Evolutionary conservation across 495 filamentous ascomycete genomes (phyloP).

Genomic region (Astrocystis sublimbata): DNA sequence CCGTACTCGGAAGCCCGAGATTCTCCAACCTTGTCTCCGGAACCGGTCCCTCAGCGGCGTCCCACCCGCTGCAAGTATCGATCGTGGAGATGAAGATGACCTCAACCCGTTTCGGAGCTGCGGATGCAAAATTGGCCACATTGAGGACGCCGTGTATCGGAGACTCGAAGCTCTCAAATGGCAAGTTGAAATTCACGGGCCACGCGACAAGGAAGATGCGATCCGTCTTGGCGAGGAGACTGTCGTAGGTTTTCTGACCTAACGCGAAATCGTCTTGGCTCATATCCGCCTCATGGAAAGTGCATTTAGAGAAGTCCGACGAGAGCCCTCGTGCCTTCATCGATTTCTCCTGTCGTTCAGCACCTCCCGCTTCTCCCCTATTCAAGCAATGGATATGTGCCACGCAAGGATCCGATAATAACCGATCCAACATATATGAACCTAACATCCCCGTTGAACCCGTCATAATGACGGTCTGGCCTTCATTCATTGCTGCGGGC

Average conservation of each 20-base stretch:
- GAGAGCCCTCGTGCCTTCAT: neutral
- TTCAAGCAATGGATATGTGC: neutral
- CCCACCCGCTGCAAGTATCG: conserved; percentile 35
- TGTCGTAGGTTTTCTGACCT: conserved; percentile 28
- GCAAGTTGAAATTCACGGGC: conserved; percentile 58
- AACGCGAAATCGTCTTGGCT: neutral
- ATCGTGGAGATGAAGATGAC: conserved; percentile 55
- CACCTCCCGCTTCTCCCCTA: neutral
- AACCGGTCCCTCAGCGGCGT: conserved; percentile 26
- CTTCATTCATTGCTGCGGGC: conserved; percentile 25
- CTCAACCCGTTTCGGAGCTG: conserved; percentile 37
- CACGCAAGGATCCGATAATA: neutral
- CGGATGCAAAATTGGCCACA: conserved; percentile 48
- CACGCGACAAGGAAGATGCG: conserved; percentile 59
- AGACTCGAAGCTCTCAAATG: conserved; percentile 50
- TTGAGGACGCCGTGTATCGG: conserved; percentile 51
- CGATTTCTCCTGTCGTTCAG: neutral
- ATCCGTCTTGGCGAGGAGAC: conserved; percentile 37
- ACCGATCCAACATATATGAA: conserved; percentile 46
- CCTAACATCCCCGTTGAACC: conserved; percentile 57
- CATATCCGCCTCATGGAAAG: neutral
- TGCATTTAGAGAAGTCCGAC: neutral
- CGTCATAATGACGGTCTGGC: conserved; percentile 49
- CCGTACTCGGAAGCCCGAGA: conserved; percentile 34
- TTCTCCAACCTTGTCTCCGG: conserved; percentile 44